These are phyloP conservation scores for Suillus bovinus DNA, from an alignment of 768 basidiomycete genomes.

Conservation along the genomic window DNA sequence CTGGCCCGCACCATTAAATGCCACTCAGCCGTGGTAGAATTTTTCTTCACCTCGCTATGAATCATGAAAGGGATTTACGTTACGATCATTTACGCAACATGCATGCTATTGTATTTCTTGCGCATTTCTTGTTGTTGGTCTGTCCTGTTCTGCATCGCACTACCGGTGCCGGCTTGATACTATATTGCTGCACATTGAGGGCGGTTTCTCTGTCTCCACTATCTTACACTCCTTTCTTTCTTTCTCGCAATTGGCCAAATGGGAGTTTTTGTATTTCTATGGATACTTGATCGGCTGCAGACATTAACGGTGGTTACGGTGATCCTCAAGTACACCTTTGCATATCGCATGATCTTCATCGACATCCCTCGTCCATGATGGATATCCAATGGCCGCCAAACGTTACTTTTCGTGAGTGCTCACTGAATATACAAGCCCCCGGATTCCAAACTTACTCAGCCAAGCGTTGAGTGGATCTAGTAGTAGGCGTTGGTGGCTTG, in stretches of 20 bases:
- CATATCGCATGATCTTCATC: too few relatives aligned
- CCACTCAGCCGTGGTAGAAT: conserved; percentile 3
- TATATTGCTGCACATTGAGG: neutral
- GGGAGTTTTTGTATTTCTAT: neutral
- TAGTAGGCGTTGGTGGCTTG: too few relatives aligned
- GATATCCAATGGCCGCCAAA: too few relatives aligned
- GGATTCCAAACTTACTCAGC: too few relatives aligned
- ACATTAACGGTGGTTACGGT: too few relatives aligned
- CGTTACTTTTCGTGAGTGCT: too few relatives aligned
- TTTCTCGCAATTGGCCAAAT: neutral
- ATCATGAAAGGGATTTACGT: neutral
- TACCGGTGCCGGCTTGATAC: neutral
- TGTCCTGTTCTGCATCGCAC: neutral
- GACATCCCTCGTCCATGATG: too few relatives aligned
- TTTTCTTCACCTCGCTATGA: neutral
- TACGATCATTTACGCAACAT: neutral
- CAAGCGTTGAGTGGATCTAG: too few relatives aligned
- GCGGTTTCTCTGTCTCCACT: neutral
- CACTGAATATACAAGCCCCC: too few relatives aligned
- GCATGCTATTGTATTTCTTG: neutral
- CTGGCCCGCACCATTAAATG: conserved; percentile 54
- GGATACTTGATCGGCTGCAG: neutral
- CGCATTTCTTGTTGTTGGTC: neutral
- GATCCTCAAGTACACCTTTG: too few relatives aligned
- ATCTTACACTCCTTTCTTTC: neutral